phyloP scores from a whole-genome alignment of 805 yeast species.

The Monosporozyma yasuniensis region DNA sequence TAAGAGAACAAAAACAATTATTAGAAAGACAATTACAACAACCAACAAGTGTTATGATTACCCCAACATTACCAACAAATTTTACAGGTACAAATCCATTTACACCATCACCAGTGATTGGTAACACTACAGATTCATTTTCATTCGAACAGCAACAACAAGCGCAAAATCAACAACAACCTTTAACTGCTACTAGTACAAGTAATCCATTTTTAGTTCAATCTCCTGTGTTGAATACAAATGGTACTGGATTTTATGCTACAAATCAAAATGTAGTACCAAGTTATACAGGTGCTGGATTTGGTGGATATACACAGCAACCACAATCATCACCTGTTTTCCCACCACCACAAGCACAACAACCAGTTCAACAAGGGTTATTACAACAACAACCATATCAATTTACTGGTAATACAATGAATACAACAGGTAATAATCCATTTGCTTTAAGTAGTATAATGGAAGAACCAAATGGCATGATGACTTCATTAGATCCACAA shows the following conservation, averaged over 20 bases:
- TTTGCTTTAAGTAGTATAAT: constrained; percentile 26
- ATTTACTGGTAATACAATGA: background rate
- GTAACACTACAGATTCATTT: constrained; percentile 26
- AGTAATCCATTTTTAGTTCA: constrained; percentile 18
- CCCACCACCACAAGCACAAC: background rate
- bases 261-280: constrained; percentile 24
- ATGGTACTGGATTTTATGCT: constrained; percentile 23
- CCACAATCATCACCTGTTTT: constrained; percentile 3
- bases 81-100: constrained; percentile 27
- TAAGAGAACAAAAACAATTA: constrained; percentile 25
- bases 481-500: background rate
- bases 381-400: constrained; percentile 1
- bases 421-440: constrained; percentile 28
- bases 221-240: constrained; percentile 12
- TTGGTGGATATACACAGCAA: constrained; percentile 40
- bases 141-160: constrained; percentile 15
- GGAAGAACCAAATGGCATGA: constrained; percentile 5
- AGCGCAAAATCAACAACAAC: constrained; percentile 7
- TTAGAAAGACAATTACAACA: constrained; percentile 27
- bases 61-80: constrained; percentile 26
- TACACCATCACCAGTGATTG: constrained; percentile 14
- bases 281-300: constrained; percentile 48
- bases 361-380: background rate
- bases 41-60: constrained; percentile 16
- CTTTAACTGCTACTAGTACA: constrained; percentile 6